These are phyloP conservation scores for Pestalotiopsis sp. DNA, from an alignment of 2,329 filamentous ascomycete species.

Conservation along the genomic window DNA sequence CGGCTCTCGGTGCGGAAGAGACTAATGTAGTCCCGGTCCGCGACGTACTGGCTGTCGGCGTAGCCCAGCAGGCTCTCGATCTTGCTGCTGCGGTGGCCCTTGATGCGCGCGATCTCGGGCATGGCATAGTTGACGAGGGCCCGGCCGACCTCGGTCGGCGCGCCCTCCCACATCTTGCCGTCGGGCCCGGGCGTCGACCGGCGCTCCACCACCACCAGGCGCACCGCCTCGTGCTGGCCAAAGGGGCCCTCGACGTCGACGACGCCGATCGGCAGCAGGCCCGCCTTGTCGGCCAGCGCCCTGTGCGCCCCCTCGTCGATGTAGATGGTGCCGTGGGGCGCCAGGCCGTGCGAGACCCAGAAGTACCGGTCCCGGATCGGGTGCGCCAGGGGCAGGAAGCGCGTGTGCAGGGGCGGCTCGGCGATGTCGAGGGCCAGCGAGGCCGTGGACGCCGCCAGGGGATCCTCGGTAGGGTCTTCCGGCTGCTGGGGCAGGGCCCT, in stretches of 20 bases:
- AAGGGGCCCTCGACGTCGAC: conserved; percentile 88
- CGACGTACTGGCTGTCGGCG: conserved; percentile 93
- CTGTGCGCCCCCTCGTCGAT: conserved; percentile 88
- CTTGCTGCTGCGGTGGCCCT: conserved; percentile 80
- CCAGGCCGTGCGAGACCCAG: conserved; percentile 93
- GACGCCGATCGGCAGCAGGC: conserved; percentile 87
- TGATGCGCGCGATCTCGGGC: conserved; percentile 80
- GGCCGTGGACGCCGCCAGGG: conserved; percentile 42
- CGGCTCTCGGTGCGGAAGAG: conserved; percentile 64
- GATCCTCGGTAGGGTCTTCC: conserved; percentile 34
- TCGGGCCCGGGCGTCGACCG: conserved; percentile 40
- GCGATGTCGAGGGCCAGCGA: conserved; percentile 43
- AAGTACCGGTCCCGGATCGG: conserved; percentile 94
- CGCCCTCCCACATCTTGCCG: conserved; percentile 52
- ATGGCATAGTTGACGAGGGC: conserved; percentile 94
- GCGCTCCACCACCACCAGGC: conserved; percentile 78
- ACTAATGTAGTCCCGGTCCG: conserved; percentile 84
- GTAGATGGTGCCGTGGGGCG: conserved; percentile 87
- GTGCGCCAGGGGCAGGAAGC: conserved; percentile 82
- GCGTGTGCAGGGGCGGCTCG: conserved; percentile 78
- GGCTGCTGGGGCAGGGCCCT: conserved; percentile 38
- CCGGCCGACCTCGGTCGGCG: conserved; percentile 76
- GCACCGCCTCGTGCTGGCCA: conserved; percentile 89
- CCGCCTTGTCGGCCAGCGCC: conserved; percentile 81
- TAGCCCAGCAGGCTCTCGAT: conserved; percentile 84